Evolutionary conservation across 805 yeast species (phyloP).

Genomic region (Isabelozyma pseudorhagii): DNA sequence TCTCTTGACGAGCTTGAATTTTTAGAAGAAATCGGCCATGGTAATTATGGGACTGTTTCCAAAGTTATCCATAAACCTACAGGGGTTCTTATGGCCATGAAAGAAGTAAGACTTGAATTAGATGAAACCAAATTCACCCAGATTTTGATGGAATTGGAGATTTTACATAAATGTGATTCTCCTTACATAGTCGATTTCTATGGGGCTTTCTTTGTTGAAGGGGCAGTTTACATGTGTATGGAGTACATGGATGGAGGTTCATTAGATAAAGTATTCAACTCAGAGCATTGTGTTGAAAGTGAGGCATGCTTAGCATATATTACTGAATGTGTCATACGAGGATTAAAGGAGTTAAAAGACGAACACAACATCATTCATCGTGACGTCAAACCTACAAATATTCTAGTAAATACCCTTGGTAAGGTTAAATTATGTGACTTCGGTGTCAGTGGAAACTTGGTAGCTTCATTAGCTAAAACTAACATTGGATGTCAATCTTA

Average conservation of each 20-base stretch:
- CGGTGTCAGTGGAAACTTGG: constrained; percentile 93
- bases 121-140: constrained; percentile 94
- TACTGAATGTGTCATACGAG: constrained; percentile 74
- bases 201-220: constrained; percentile 96
- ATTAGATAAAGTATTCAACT: constrained; percentile 76
- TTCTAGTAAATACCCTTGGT: constrained; percentile 78
- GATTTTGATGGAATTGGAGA: constrained; percentile 93
- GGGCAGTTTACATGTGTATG: constrained; percentile 97
- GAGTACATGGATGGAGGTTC: constrained; percentile 98
- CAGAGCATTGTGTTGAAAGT: constrained; percentile 56
- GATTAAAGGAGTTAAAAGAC: constrained; percentile 82
- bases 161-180: constrained; percentile 85
- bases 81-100: constrained; percentile 92
- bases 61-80: constrained; percentile 93
- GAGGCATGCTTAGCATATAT: constrained; percentile 80
- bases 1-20: constrained; percentile 80
- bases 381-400: constrained; percentile 96
- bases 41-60: constrained; percentile 94
- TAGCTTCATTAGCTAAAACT: constrained; percentile 91
- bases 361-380: constrained; percentile 90
- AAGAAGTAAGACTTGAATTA: constrained; percentile 88
- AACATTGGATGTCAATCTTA: constrained; percentile 97
- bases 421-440: constrained; percentile 90
- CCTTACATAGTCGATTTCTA: constrained; percentile 93
- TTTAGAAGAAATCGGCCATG: constrained; percentile 87